These are phyloP conservation scores for Bruguiera gymnorhiza DNA, from an alignment of 345 rosid genomes.

Conservation along the genomic window DNA sequence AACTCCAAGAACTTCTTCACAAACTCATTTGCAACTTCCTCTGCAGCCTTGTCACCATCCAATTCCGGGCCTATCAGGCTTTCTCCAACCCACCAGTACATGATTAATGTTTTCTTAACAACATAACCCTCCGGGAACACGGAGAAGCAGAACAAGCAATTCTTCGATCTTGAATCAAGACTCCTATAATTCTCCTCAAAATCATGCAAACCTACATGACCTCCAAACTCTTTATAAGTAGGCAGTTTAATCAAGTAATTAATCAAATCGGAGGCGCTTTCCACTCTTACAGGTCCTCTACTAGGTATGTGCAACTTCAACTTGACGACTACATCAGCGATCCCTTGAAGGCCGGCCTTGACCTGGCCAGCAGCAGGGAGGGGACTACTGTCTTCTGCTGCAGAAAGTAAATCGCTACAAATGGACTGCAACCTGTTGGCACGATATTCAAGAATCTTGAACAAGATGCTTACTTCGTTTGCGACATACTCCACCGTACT, in stretches of 20 bases:
- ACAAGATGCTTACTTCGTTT: too few species aligned
- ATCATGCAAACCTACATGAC: not conserved
- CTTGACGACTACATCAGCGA: not conserved
- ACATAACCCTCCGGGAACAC: conserved; percentile 25
- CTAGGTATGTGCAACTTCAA: not conserved
- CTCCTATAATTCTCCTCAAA: not conserved
- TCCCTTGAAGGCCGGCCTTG: not conserved
- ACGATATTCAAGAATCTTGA: not conserved
- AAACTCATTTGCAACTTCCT: not conserved
- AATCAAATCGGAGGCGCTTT: not conserved
- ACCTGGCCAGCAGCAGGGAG: not conserved
- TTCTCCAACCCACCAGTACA: conserved; percentile 45
- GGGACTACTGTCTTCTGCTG: not conserved
- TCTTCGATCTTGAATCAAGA: not conserved
- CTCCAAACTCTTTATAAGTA: not conserved
- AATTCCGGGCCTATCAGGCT: conserved; percentile 9
- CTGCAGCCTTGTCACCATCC: too few species aligned
- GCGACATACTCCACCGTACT: too few species aligned
- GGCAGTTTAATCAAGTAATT: not conserved
- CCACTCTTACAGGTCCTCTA: not conserved
- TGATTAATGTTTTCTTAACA: conserved; percentile 17
- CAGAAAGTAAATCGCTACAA: not conserved
- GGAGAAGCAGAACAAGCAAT: conserved; percentile 21
- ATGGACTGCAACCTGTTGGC: not conserved
- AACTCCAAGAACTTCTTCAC: not conserved